Evolutionary conservation across 1,284 basidiomycete genomes (phyloP).

Genomic region (Sanguinoderma infundibulare): DNA sequence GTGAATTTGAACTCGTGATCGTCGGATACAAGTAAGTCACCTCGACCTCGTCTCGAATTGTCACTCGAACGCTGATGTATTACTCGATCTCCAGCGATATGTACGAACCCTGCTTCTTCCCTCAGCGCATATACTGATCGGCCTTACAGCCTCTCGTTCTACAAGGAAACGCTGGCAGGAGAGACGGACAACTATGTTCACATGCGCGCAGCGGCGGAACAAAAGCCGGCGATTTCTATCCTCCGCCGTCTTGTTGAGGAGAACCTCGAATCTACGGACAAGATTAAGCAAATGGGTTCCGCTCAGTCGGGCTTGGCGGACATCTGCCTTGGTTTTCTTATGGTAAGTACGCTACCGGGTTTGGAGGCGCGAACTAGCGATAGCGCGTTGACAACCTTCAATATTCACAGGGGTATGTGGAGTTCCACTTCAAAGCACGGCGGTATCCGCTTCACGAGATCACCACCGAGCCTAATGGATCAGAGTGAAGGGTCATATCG

Average conservation of each 20-base stretch:
- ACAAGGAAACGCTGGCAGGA: constrained; percentile 21
- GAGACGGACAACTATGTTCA: constrained; percentile 22
- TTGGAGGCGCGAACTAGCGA: not conserved
- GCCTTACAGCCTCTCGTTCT: constrained; percentile 19
- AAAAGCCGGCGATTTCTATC: not conserved
- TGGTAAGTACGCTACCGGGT: constrained; percentile 13
- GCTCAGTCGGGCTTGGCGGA: not conserved
- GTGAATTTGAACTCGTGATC: constrained; percentile 20
- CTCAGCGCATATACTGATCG: too few species aligned
- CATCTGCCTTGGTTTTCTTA: not conserved
- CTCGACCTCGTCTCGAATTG: not conserved
- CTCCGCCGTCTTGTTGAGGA: constrained; percentile 18
- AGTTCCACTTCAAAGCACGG: constrained; percentile 20
- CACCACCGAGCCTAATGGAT: too few species aligned
- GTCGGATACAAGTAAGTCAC: constrained; percentile 16
- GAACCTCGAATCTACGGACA: constrained; percentile 10
- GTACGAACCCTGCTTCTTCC: constrained; percentile 4
- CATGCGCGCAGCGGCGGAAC: constrained; percentile 13
- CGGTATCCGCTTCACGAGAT: constrained; percentile 21
- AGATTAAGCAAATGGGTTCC: constrained; percentile 2
- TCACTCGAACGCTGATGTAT: not conserved
- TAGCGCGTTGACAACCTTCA: not conserved
- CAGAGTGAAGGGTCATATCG: too few species aligned
- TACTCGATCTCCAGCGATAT: constrained; percentile 12
- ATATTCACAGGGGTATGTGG: constrained; percentile 11